Evolutionary conservation across 2,329 filamentous ascomycete genomes (phyloP).

Genomic region (Claviceps sp.): DNA sequence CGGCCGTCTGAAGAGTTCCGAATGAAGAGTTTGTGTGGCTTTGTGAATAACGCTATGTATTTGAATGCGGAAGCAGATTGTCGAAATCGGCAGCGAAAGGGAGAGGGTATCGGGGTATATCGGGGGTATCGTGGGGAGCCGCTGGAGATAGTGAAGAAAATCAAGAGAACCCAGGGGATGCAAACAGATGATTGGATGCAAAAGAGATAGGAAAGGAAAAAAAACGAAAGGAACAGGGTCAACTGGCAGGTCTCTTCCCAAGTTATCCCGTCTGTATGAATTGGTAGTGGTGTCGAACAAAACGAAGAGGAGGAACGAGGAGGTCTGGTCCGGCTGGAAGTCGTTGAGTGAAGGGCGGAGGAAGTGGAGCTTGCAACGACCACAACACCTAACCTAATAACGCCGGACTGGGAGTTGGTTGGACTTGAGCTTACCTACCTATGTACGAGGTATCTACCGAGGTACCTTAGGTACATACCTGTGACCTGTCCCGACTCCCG

Average conservation of each 20-base stretch:
- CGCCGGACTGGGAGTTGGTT: not conserved
- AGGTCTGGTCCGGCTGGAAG: constrained; percentile 6
- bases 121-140: constrained; percentile 6
- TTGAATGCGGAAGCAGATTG: constrained; percentile 1
- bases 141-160: not conserved
- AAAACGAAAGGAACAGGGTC: not conserved
- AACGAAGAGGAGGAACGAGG: constrained; percentile 8
- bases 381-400: not conserved
- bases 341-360: constrained; percentile 1
- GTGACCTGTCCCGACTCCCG: too few relatives aligned
- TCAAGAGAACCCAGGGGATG: constrained; percentile 7
- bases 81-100: constrained; percentile 10
- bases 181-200: not conserved
- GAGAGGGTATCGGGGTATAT: constrained; percentile 9
- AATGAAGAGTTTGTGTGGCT: not conserved
- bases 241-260: constrained; percentile 7
- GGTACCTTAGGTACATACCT: too few relatives aligned
- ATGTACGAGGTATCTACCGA: too few relatives aligned
- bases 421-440: too few relatives aligned
- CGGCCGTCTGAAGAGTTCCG: not conserved
- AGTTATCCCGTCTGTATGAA: constrained; percentile 3
- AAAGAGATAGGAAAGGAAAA: not conserved
- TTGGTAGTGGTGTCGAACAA: constrained; percentile 4
- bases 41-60: not conserved
- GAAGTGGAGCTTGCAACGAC: constrained; percentile 2